Percentiles rank a stretch among this genome's conserved stretches.
Conservation (phyloP, 306 rosid species). For the Ormosia semicastrata region DNA sequence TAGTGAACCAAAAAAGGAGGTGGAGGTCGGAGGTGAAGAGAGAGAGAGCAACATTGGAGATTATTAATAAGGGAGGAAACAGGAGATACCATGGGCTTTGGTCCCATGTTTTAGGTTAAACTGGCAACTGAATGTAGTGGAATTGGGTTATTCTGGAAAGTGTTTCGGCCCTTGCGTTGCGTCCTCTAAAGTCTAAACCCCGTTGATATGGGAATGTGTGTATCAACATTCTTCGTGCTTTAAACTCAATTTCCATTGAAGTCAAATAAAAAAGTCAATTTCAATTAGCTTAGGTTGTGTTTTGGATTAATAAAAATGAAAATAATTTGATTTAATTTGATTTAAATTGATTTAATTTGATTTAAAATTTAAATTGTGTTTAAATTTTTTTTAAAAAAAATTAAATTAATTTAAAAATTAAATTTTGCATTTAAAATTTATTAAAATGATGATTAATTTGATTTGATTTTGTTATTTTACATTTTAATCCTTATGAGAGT, state of each 20-base stretch:
- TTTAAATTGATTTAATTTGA: too few species aligned
- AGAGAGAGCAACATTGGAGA: background rate
- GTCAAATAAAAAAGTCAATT: too few species aligned
- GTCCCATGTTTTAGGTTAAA: conserved; percentile 51
- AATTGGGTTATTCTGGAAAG: background rate
- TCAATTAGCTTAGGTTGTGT: too few species aligned
- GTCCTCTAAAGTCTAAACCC: background rate
- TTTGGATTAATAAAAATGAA: too few species aligned
- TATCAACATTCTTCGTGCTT: background rate
- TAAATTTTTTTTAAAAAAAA: too few species aligned
- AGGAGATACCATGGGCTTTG: conserved; percentile 49
- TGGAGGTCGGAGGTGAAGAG: background rate
- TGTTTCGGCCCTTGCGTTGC: background rate
- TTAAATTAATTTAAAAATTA: too few species aligned
- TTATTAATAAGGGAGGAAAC: background rate
- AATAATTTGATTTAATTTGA: too few species aligned
- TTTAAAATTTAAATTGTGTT: too few species aligned
- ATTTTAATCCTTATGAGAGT: too few species aligned
- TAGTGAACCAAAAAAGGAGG: background rate
- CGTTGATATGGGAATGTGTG: background rate
- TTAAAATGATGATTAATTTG: too few species aligned
- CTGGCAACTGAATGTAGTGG: background rate
- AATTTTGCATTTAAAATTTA: too few species aligned
- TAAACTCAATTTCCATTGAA: background rate
- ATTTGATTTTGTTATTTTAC: too few species aligned